Evolutionary conservation across 169 alveolate genomes (phyloP).

Genomic region (Neospora caninum): DNA sequence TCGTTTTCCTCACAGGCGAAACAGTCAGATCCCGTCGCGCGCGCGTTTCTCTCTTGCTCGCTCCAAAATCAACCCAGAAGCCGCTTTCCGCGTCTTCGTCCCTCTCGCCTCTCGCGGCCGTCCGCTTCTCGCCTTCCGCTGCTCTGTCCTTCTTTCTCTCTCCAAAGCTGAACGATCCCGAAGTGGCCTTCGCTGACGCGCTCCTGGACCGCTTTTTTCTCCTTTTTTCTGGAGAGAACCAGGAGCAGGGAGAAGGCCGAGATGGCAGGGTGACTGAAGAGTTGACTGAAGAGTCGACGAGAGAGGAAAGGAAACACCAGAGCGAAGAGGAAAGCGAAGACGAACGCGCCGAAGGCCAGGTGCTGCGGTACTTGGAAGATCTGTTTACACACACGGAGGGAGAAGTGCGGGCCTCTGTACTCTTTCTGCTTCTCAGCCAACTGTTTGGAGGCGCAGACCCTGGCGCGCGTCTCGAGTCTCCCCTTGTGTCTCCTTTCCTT

Average conservation of each 20-base stretch:
- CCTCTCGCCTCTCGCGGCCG: neutral
- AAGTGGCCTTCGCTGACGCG: neutral
- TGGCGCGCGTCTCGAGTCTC: neutral
- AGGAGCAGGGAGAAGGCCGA: neutral
- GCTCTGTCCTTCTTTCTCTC: neutral
- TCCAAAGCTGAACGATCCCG: neutral
- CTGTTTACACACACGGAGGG: slow-evolving; percentile 23
- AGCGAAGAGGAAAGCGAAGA: neutral
- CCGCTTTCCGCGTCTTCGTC: neutral
- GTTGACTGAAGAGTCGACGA: neutral
- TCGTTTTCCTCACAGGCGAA: neutral
- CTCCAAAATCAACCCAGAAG: neutral
- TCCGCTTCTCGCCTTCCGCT: neutral
- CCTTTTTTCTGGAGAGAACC: neutral
- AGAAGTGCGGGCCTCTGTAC: neutral
- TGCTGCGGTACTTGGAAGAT: neutral
- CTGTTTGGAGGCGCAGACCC: neutral
- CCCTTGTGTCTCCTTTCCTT: neutral
- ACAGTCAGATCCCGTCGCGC: neutral
- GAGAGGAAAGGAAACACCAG: neutral
- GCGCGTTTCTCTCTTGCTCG: neutral
- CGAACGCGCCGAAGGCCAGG: neutral
- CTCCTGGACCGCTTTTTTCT: slow-evolving; percentile 8
- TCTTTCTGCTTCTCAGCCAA: neutral
- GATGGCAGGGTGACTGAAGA: no score